A percentile compares a stretch with the other conserved stretches of the same genome.
Conservation (phyloP, 805 yeast species). For the Pichia ethanolica region DNA sequence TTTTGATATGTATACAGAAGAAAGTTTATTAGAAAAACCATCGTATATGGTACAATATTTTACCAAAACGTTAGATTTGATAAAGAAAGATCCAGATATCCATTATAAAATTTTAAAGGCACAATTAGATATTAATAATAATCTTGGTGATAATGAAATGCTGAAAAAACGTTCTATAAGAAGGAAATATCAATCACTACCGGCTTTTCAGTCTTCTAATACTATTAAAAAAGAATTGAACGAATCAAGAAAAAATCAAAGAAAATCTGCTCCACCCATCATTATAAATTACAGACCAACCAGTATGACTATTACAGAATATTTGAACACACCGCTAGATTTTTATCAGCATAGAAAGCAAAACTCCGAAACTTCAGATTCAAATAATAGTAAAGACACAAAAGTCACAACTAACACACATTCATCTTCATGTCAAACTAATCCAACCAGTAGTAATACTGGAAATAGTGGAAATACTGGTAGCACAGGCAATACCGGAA, state of each 20-base stretch:
- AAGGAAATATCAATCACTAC: constrained; percentile 9
- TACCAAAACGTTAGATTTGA: constrained; percentile 6
- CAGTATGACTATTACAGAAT: constrained; percentile 10
- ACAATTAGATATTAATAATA: not conserved
- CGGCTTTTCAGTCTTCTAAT: not conserved
- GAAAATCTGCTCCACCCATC: constrained; percentile 10
- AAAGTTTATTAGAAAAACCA: constrained; percentile 9
- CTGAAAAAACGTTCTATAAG: not conserved
- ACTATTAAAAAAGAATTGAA: not conserved
- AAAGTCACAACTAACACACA: constrained; percentile 1
- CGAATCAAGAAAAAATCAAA: not conserved
- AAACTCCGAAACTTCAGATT: not conserved
- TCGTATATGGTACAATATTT: constrained; percentile 13
- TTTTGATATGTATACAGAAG: constrained; percentile 4
- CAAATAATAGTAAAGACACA: not conserved
- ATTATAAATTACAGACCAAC: constrained; percentile 9
- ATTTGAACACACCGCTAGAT: constrained; percentile 11
- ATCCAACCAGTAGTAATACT: too few species aligned
- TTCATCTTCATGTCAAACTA: not conserved
- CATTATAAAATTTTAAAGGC: constrained; percentile 11
- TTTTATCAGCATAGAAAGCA: constrained; percentile 9
- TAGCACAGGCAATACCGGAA: too few species aligned
- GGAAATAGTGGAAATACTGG: too few species aligned
- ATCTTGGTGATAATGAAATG: not conserved
- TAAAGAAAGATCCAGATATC: constrained; percentile 10